Evolutionary conservation across 257 asterid genomes (phyloP).

Genomic region (Ilex aquifolium): DNA sequence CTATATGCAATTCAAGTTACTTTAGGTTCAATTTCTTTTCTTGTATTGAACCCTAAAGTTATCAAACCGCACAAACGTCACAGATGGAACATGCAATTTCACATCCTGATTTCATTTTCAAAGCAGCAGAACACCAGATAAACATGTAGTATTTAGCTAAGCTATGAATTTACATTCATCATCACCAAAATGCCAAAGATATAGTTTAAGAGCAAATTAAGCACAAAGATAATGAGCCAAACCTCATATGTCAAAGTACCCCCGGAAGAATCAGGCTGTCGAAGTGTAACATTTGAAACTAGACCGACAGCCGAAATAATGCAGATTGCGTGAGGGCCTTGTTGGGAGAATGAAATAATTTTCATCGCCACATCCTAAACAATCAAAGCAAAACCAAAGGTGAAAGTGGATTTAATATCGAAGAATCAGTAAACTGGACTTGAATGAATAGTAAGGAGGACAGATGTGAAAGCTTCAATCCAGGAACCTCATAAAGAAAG

Average conservation of each 20-base stretch:
- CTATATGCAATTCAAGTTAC: too few species aligned
- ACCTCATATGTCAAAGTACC: constrained; percentile 86
- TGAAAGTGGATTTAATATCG: not conserved
- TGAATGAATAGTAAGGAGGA: too few species aligned
- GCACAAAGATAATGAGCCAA: not conserved
- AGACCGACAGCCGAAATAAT: constrained; percentile 72
- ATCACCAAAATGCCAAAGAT: not conserved
- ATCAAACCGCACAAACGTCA: too few species aligned
- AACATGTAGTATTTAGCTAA: not conserved
- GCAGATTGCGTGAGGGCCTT: constrained; percentile 85
- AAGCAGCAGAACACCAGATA: not conserved
- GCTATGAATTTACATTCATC: not conserved
- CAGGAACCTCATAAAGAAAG: too few species aligned
- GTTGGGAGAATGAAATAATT: constrained; percentile 62
- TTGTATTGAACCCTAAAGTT: too few species aligned
- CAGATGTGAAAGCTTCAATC: too few species aligned
- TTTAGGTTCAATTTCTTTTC: too few species aligned
- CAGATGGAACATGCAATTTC: not conserved
- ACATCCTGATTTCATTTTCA: not conserved
- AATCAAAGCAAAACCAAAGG: constrained; percentile 10
- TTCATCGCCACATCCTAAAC: constrained; percentile 62
- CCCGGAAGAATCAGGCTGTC: constrained; percentile 75
- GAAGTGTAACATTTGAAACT: constrained; percentile 65
- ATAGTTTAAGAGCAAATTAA: not conserved
- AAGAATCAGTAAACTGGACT: not conserved